Percentiles rank a stretch among this genome's conserved stretches.
phyloP scores from a whole-genome alignment of 23 red algal genomes.

The Chondrus crispus region DNA sequence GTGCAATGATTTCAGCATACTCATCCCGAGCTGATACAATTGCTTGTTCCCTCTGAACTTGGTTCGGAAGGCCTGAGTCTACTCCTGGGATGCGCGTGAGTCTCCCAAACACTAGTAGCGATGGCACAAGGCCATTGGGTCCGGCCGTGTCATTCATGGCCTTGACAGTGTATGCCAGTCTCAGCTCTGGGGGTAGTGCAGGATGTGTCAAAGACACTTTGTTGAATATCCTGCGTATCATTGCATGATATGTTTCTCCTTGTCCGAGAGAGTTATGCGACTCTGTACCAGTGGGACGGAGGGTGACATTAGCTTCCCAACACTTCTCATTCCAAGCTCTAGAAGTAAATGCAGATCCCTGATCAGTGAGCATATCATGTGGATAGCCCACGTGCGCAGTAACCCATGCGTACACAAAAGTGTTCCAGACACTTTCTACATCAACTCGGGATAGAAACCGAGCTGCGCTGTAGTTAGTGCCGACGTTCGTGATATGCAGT shows the following conservation, averaged over 20 bases:
- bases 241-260: neutral
- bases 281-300: neutral
- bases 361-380: neutral
- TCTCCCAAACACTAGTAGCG: neutral
- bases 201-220: neutral
- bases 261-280: conserved; percentile 4
- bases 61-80: neutral
- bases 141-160: neutral
- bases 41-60: neutral
- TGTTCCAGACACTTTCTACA: neutral
- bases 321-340: neutral
- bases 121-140: neutral
- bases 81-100: neutral
- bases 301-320: neutral
- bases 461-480: neutral
- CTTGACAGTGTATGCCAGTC: neutral
- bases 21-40: neutral
- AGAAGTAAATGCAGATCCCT: neutral
- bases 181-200: no score
- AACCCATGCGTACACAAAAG: neutral
- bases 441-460: neutral
- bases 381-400: neutral
- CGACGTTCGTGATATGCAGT: neutral
- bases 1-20: neutral
- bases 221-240: neutral